These are phyloP conservation scores for Solanum bukasovii DNA, from an alignment of 257 asterid genomes.

Conservation along the genomic window DNA sequence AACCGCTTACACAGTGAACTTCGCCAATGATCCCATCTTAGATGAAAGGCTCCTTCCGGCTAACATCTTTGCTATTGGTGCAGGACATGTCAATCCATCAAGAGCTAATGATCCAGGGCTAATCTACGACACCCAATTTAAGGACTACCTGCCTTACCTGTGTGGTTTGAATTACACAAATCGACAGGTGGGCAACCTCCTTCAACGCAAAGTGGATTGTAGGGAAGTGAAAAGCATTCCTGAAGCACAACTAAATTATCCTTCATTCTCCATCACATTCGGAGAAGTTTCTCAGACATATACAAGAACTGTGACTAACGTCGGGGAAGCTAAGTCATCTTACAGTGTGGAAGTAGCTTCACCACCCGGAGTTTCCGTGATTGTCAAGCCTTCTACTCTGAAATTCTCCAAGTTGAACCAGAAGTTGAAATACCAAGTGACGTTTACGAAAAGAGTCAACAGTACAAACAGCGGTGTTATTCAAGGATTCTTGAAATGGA, in stretches of 20 bases:
- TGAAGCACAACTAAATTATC: slow-evolving; percentile 18
- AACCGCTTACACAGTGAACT: slow-evolving; percentile 30
- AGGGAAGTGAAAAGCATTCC: slow-evolving; percentile 2
- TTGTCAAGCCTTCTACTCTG: slow-evolving; percentile 17
- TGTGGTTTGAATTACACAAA: slow-evolving; percentile 40
- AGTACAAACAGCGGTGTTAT: neutral
- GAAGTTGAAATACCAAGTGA: slow-evolving; percentile 23
- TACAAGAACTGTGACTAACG: slow-evolving; percentile 32
- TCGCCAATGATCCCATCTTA: slow-evolving; percentile 9
- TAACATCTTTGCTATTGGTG: slow-evolving; percentile 20
- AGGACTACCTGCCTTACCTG: slow-evolving; percentile 37
- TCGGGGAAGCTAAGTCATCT: slow-evolving; percentile 20
- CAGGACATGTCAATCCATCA: slow-evolving; percentile 44
- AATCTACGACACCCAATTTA: slow-evolving; percentile 26
- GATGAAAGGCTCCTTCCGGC: slow-evolving; percentile 27
- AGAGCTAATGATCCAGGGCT: slow-evolving; percentile 44
- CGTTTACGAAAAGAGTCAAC: neutral
- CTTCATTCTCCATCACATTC: slow-evolving; percentile 7
- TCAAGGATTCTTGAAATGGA: slow-evolving; percentile 41
- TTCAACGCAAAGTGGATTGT: slow-evolving; percentile 20
- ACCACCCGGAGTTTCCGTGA: slow-evolving; percentile 20
- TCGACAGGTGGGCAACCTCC: slow-evolving; percentile 6
- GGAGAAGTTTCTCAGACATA: slow-evolving; percentile 12
- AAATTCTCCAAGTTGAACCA: slow-evolving; percentile 15
- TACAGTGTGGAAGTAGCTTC: slow-evolving; percentile 13